Percentiles rank a stretch among this genome's conserved stretches.
Evolutionary conservation across 2,329 filamentous ascomycete species (phyloP).

Genomic region (Bimuria novae-zelandiae): DNA sequence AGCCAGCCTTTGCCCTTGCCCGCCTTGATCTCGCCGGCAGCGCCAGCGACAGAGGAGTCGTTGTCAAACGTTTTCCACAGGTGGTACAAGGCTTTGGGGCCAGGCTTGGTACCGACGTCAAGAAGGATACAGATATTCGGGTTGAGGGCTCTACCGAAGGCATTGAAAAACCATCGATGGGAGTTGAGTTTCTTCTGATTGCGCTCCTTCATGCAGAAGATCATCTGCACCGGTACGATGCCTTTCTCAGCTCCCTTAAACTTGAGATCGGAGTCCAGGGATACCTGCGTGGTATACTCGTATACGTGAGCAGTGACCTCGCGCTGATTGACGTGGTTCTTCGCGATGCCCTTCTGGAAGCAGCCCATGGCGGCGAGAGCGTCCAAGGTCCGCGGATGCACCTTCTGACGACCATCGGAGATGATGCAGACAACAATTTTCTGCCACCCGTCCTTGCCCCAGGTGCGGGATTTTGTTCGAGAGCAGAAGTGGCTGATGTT

Average conservation of each 20-base stretch:
- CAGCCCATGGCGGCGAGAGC: constrained; percentile 95
- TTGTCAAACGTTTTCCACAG: constrained; percentile 99
- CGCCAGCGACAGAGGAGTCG: constrained; percentile 95
- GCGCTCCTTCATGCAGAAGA: constrained; percentile 98
- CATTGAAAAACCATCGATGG: constrained; percentile 99
- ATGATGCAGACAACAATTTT: constrained; percentile 99
- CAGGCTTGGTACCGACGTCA: constrained; percentile 93
- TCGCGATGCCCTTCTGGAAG: constrained; percentile 97
- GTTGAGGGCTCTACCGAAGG: constrained; percentile 87
- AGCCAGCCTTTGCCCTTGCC: constrained; percentile 86
- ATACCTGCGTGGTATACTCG: constrained; percentile 98
- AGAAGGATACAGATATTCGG: constrained; percentile 97
- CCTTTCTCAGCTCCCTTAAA: constrained; percentile 99
- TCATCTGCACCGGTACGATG: constrained; percentile 96
- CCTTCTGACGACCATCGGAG: constrained; percentile 89
- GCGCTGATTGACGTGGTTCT: constrained; percentile 96
- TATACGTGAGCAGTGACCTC: constrained; percentile 97
- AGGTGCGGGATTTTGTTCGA: constrained; percentile 87
- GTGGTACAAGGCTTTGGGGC: constrained; percentile 89
- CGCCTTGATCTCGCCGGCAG: constrained; percentile 96
- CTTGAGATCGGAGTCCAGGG: constrained; percentile 90
- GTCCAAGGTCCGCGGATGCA: constrained; percentile 91
- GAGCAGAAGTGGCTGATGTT: constrained; percentile 97
- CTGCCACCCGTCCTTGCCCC: constrained; percentile 97
- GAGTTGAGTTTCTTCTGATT: constrained; percentile 98